Base-by-base conservation (phyloP, 2,329 filamentous ascomycete genomes). In the Rhynchosporium agropyri region DNA sequence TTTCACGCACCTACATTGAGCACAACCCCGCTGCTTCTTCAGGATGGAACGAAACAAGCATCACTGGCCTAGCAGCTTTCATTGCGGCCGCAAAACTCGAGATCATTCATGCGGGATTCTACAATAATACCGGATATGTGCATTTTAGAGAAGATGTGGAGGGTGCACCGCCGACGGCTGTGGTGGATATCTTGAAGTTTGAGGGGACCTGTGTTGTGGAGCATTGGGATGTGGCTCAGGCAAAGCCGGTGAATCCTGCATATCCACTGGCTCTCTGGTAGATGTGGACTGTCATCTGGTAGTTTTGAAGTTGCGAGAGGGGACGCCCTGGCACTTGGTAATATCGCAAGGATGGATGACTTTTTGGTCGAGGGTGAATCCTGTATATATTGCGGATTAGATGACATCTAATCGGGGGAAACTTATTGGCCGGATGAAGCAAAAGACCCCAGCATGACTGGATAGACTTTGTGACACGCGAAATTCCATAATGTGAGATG, bases 181-280 rank as follows among this genome's bases (percentile, higher is more conserved):
- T 69, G 29, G 63, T 65, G 12, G 68, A 71, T 50, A 60, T 70
- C 12, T 67, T 65, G 45, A 29, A 64, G 13, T 63, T 70, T 31
- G 58, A 70, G 2, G 68, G 69, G 15, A 65, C 57, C 5, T 70
- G 68, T 46, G 64, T 70, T 45, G 58, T 63, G 42, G 69, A 70
- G 59, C 69, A 70, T 61, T 70, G 69, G 68, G 68, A 71, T 64
- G 62, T 71, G 12, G 45, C 59, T 31, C 59, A 68, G 49, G n/a
- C 58, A 13, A 50, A 53, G 40, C 68, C 67, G 6, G 62, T 49
- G 36, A 65, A 71, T 49, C 54, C 68, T 0, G 68, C 62, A 12
- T 70, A 70, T 33, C 66, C 66, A 15, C 56, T 68, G 43, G 68
- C 67, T 7, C 50, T 70, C 57, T 70, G 65, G 40, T 68, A 61